A percentile compares a stretch with the other conserved stretches of the same genome.
These are phyloP conservation scores for Vitellaria paradoxa DNA, from an alignment of 179 eudicot genomes.

Conservation along the genomic window DNA sequence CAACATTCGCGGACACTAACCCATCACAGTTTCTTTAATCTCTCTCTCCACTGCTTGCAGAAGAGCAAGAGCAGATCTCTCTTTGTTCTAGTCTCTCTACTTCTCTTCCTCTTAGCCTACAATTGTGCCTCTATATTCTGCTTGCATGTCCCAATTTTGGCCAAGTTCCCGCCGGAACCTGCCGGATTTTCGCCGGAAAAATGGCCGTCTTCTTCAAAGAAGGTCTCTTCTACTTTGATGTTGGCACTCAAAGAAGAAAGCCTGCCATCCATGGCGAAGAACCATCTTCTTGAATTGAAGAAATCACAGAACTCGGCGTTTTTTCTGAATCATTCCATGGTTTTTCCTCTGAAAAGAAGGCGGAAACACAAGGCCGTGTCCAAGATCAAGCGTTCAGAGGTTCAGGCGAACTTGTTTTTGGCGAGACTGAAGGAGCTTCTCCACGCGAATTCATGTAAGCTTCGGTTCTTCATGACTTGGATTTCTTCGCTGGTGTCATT, in stretches of 20 bases:
- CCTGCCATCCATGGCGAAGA: background rate
- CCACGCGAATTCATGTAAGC: conserved; percentile 37
- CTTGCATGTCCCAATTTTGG: conserved; percentile 24
- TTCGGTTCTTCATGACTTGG: conserved; percentile 90
- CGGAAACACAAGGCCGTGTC: conserved; percentile 13
- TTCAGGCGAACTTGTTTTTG: conserved; percentile 30
- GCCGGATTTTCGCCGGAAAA: background rate
- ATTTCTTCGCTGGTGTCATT: conserved; percentile 66
- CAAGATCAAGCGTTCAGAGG: conserved; percentile 16
- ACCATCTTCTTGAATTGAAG: conserved; percentile 23
- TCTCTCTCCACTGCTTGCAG: conserved; percentile 17
- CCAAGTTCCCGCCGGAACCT: conserved; percentile 16
- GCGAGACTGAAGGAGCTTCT: conserved; percentile 47
- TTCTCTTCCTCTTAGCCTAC: conserved; percentile 46
- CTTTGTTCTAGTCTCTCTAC: conserved; percentile 36
- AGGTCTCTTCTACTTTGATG: too few species aligned
- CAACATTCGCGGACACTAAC: conserved; percentile 2
- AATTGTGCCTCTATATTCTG: conserved; percentile 50
- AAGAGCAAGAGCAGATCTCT: conserved; percentile 31
- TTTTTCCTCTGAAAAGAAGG: conserved; percentile 10
- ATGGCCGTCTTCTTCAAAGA: too few species aligned
- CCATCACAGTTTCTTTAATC: conserved; percentile 20
- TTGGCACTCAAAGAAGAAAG: too few species aligned
- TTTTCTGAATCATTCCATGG: background rate
- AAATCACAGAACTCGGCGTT: conserved; percentile 14